Evolutionary conservation across 345 rosid genomes (phyloP).

Genomic region (Bruguiera parviflora): DNA sequence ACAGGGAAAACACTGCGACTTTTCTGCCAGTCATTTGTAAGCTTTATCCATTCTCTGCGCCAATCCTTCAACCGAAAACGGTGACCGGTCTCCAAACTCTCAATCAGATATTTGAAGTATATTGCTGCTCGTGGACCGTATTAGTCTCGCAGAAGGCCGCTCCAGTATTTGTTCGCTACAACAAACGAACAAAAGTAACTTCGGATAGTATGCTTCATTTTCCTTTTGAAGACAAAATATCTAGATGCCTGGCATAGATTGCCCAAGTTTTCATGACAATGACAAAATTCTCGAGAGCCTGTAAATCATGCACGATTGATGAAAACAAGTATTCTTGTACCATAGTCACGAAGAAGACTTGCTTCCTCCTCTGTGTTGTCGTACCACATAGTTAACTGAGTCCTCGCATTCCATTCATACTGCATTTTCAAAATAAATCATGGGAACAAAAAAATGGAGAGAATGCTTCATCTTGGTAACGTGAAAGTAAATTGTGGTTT

Average conservation of each 20-base stretch:
- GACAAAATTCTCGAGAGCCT: background rate
- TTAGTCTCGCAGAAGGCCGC: conserved; percentile 59
- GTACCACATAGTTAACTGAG: conserved; percentile 78
- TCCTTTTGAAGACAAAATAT: background rate
- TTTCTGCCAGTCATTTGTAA: conserved; percentile 60
- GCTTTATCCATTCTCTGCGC: conserved; percentile 69
- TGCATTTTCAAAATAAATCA: conserved; percentile 20
- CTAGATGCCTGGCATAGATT: background rate
- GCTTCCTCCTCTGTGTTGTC: conserved; percentile 65
- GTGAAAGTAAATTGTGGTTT: background rate
- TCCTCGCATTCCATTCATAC: conserved; percentile 79
- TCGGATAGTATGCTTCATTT: background rate
- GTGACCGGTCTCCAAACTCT: conserved; percentile 42
- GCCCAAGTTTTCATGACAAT: background rate
- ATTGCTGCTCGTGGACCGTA: conserved; percentile 67
- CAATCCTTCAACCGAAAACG: conserved; percentile 46
- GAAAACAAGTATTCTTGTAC: conserved; percentile 20
- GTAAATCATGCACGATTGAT: background rate
- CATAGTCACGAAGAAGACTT: conserved; percentile 68
- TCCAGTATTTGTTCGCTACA: conserved; percentile 70
- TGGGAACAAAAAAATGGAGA: background rate
- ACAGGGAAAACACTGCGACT: conserved; percentile 38
- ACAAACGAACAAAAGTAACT: background rate
- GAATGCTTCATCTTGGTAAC: background rate
- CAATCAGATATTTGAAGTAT: conserved; percentile 44